Percentiles rank a stretch among this genome's conserved stretches.
Conservation (phyloP, 169 alveolate species). For the Eimeria praecox region DNA sequence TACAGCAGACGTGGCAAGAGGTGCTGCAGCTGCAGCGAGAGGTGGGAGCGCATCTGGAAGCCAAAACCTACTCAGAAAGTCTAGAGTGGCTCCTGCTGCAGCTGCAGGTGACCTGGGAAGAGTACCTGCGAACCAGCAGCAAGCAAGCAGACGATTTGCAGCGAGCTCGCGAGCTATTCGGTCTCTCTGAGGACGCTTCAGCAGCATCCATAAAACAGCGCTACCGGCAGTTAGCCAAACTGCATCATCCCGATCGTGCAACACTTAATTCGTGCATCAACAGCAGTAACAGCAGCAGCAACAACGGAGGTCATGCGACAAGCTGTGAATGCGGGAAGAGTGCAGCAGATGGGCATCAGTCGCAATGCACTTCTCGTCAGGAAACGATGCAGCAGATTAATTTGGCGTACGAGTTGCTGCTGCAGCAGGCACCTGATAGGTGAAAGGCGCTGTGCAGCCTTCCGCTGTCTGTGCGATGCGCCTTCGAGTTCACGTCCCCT, state of each 20-base stretch:
- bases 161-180: neutral
- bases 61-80: neutral
- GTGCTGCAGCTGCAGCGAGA: neutral
- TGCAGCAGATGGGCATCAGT: neutral
- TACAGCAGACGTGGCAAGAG: conserved; percentile 22
- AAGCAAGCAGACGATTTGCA: conserved; percentile 4
- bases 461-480: neutral
- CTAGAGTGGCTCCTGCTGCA: conserved; percentile 26
- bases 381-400: conserved; percentile 61
- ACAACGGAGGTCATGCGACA: neutral
- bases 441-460: neutral
- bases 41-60: neutral
- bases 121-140: neutral
- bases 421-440: conserved; percentile 36
- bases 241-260: conserved; percentile 50
- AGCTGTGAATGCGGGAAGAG: neutral
- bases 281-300: conserved; percentile 29
- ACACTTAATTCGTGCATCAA: neutral
- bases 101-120: conserved; percentile 53
- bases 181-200: conserved; percentile 6
- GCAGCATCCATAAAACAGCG: conserved; percentile 8
- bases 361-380: neutral
- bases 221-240: conserved; percentile 57
- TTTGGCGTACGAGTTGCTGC: conserved; percentile 63
- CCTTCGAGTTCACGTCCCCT: neutral